phyloP scores from a whole-genome alignment of 306 rosid genomes.

The Hippophae rhamnoides region DNA sequence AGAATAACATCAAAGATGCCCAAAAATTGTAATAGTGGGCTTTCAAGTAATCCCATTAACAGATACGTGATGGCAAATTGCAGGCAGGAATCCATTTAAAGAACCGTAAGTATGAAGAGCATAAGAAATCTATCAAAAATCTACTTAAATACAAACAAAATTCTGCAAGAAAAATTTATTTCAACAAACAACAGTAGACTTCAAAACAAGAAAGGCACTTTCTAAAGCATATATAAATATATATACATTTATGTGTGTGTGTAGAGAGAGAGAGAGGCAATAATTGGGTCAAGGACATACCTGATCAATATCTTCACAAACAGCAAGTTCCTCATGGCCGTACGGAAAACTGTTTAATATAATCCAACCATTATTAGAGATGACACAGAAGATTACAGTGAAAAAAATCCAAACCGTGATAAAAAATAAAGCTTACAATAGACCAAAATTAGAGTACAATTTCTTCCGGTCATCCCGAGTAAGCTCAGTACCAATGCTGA shows the following conservation, averaged over 20 bases:
- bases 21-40: too few relatives aligned
- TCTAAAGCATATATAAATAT: too few relatives aligned
- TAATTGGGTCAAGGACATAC: conserved; percentile 30
- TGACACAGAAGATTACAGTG: conserved; percentile 5
- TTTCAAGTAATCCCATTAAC: neutral
- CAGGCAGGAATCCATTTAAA: neutral
- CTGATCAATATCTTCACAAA: conserved; percentile 96
- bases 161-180: too few relatives aligned
- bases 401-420: conserved; percentile 1
- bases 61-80: neutral
- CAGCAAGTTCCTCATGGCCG: conserved; percentile 93
- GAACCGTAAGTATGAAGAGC: neutral
- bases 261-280: neutral
- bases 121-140: neutral
- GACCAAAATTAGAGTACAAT: conserved; percentile 84
- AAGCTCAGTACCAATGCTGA: conserved; percentile 96
- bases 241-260: too few relatives aligned
- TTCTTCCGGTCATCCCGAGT: conserved; percentile 92
- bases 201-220: too few relatives aligned
- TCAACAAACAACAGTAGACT: too few relatives aligned
- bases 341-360: conserved; percentile 63
- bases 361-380: conserved; percentile 16
- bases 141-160: too few relatives aligned
- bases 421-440: conserved; percentile 56
- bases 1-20: too few relatives aligned